Evolutionary conservation across 768 basidiomycete species (phyloP), one percentile per base, ranked within the genome.

Genomic region (Amanita inopinata): DNA sequence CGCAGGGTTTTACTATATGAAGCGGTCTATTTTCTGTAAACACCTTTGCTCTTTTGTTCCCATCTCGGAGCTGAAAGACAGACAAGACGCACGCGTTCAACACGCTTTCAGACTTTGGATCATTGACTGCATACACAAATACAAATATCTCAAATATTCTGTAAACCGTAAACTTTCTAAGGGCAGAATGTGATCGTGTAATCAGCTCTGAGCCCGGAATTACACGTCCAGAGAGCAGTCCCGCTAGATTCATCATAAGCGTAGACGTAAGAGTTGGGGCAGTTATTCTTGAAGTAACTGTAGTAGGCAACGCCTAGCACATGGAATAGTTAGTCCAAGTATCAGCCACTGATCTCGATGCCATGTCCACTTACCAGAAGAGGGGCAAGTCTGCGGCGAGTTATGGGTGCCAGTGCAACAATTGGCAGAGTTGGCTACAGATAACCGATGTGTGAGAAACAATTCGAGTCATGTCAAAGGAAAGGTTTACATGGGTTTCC

Each of bases 371-470:
- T 38, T 20, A 57, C 62, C 62, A 3, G 71, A 71, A 9, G 63
- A 48, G 10, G 77, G 79, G 55, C 80, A 83, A 0, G 77, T 80
- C 7, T 52, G 57, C 1, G 76, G 57, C 3, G 73, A 77, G 55
- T 57, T 59, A 58, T 70, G 62, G 31, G 54, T 56, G 7, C 82
- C 82, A 10, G 70, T 70, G 62, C 81, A 84, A 57, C 81, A 83
- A 53, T 81, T 79, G 4, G 66, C 56, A 14, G 77, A 78, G 60
- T 83, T 70, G 20, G 49, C 76, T 75, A 35, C 33, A n/a, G 23
- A 20, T 30, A 14, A 33, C 14, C 17, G 24, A 11, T 43, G 17
- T 30, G 33, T 9, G 5, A 18, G 20, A 33, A 25, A 11, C 18
- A 18, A 28, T 23, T 40, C 20, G 14, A 35, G 28, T 19, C n/a